These are phyloP conservation scores for Pythium dissotocum DNA, from an alignment of 352 stramenopile genomes.

Conservation along the genomic window DNA sequence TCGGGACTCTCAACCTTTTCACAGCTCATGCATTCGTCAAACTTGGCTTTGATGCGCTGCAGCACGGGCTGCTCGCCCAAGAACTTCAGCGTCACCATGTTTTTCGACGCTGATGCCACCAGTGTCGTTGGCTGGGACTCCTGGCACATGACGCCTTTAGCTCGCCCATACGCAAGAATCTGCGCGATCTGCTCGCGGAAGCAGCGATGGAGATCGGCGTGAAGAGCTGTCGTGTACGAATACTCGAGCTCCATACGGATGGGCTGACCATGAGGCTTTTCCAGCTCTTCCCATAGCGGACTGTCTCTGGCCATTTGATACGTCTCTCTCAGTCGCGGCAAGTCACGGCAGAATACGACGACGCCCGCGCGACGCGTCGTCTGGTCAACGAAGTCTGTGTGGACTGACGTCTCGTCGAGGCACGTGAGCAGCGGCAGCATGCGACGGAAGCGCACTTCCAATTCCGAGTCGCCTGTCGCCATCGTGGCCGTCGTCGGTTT, in stretches of 20 bases:
- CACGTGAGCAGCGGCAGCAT: conserved; percentile 28
- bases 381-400: conserved; percentile 31
- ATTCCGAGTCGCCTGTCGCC: conserved; percentile 5
- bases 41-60: conserved; percentile 20
- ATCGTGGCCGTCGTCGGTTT: conserved; percentile 8
- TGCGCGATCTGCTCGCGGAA: conserved; percentile 16
- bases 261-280: conserved; percentile 29
- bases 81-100: conserved; percentile 35
- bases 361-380: conserved; percentile 23
- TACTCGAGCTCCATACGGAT: conserved; percentile 32
- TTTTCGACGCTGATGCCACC: conserved; percentile 11
- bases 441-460: conserved; percentile 17
- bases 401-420: conserved; percentile 22
- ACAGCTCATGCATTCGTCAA: conserved; percentile 12
- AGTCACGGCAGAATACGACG: conserved; percentile 24
- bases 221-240: conserved; percentile 25
- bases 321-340: conserved; percentile 10
- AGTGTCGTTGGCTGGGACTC: conserved; percentile 16
- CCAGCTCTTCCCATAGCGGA: conserved; percentile 19
- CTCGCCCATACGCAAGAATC: conserved; percentile 11
- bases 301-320: conserved; percentile 16
- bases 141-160: conserved; percentile 10
- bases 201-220: conserved; percentile 21
- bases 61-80: conserved; percentile 11
- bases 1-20: conserved; percentile 21